Base-by-base conservation (phyloP, 2,329 filamentous ascomycete species). In the Neospermospora avenae region DNA sequence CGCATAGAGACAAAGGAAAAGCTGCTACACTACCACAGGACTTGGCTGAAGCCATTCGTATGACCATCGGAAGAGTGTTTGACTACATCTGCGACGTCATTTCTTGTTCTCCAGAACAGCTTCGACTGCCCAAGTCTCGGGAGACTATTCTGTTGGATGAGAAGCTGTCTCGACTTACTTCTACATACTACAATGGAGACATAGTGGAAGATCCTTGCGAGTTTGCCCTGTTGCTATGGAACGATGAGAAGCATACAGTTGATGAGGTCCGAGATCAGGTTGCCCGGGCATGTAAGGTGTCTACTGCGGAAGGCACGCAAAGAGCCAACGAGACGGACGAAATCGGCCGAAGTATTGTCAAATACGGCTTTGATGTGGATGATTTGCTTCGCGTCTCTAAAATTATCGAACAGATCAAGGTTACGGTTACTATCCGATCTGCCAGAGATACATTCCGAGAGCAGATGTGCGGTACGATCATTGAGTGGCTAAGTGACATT, bases 61-160 rank as follows among this genome's bases (percentile, higher is more conserved):
- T 90, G 81, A 98, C 95, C 0, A 87, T 99, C 64, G 85, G 90
- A 1, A 84, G 91, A 61, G 88, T 87, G 11, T 83, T 98, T 63
- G 95, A 99, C 77, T 99, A 96, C 73, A 87, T 99, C 64, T 97
- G 93, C 77, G 95, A 99, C 77, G 92, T 99, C 63, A 92, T 98
- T 65, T 98, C 95, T 2, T 99, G 96, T 76, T 96, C 93, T 1
- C 96, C 96, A 0, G 96, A 99, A 76, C 93, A 99, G 75, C 81
- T 99, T 52, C 86, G 95, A 42, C 80, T 96, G 62, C 80, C 87
- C 8, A 99, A 98, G 77, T 90, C 91, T 0, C 84, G 87, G 64
- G 87, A 91, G 57, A 89, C 86, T 0, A 95, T 99, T 58, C 77
- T 85, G 58, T 81, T 87, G 63, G 95, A 99, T 74, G 95, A 98